phyloP scores from a whole-genome alignment of 306 rosid genomes.

The Betula pendula region DNA sequence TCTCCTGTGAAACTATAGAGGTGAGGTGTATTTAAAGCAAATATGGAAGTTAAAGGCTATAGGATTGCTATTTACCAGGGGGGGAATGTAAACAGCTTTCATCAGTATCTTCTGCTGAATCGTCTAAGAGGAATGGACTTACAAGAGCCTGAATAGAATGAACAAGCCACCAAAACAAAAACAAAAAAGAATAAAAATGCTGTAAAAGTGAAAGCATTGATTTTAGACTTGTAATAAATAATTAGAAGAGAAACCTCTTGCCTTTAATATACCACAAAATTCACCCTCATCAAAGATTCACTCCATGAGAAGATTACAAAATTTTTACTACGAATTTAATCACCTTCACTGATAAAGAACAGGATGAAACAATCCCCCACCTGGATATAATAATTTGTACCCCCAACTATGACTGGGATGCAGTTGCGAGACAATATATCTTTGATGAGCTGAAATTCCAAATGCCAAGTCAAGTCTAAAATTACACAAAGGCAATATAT shows the following conservation, averaged over 20 bases:
- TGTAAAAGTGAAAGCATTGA: not conserved
- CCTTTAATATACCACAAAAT: not conserved
- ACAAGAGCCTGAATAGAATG: conserved; percentile 69
- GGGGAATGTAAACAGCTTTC: conserved; percentile 34
- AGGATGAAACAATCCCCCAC: conserved; percentile 32
- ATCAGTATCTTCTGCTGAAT: conserved; percentile 46
- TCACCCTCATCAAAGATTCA: not conserved
- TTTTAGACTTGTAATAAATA: not conserved
- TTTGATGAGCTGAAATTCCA: conserved; percentile 62
- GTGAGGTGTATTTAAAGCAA: conserved; percentile 2
- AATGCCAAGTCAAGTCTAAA: conserved; percentile 1
- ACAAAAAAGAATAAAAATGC: not conserved
- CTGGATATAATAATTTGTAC: conserved; percentile 96
- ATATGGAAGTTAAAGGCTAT: not conserved
- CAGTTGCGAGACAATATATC: conserved; percentile 62
- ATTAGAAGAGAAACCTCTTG: not conserved
- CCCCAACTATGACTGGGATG: conserved; percentile 87
- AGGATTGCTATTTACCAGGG: conserved; percentile 42
- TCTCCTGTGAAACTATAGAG: conserved; percentile 36
- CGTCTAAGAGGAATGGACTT: conserved; percentile 80
- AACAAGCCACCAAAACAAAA: not conserved
- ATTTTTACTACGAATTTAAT: not conserved
- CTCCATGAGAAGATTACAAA: not conserved
- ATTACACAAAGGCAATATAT: not conserved
- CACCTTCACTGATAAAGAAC: not conserved